Evolutionary conservation across 2,329 filamentous ascomycete species (phyloP).

Genomic region (Pyrenophora tritici-repentis): DNA sequence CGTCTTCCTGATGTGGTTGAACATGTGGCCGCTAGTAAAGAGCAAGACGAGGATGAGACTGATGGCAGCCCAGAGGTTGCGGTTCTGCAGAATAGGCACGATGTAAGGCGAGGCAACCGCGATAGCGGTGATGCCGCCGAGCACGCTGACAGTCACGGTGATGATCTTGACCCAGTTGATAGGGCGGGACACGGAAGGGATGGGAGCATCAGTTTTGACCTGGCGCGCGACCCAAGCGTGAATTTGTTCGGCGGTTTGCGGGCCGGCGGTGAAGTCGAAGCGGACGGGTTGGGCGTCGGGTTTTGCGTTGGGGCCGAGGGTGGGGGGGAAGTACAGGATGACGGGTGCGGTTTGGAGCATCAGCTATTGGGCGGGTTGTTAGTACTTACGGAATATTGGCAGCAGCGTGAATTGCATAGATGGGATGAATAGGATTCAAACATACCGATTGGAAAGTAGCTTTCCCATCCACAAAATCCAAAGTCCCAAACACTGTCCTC

Average conservation of each 20-base stretch:
- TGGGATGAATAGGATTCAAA: too few species aligned
- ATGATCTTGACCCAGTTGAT: constrained; percentile 84
- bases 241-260: constrained; percentile 75
- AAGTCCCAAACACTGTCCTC: constrained; percentile 75
- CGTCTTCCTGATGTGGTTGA: constrained; percentile 96
- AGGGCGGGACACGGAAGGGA: constrained; percentile 78
- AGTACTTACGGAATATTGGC: background rate
- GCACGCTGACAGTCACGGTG: constrained; percentile 67
- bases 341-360: constrained; percentile 93
- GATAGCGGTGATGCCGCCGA: constrained; percentile 71
- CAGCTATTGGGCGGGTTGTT: constrained; percentile 61
- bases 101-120: constrained; percentile 78
- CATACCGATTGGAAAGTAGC: constrained; percentile 83
- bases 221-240: constrained; percentile 80
- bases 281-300: constrained; percentile 70
- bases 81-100: constrained; percentile 80
- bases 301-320: constrained; percentile 77
- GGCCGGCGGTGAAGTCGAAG: constrained; percentile 82
- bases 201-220: constrained; percentile 68
- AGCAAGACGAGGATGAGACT: constrained; percentile 87
- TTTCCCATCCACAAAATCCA: constrained; percentile 88
- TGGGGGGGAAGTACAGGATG: constrained; percentile 84
- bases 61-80: constrained; percentile 90
- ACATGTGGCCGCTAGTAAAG: constrained; percentile 98
- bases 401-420: too few species aligned